Percentiles rank a stretch among this genome's conserved stretches.
These are phyloP conservation scores for Adansonia gregorii DNA, from an alignment of 441 rosid species.

Conservation along the genomic window DNA sequence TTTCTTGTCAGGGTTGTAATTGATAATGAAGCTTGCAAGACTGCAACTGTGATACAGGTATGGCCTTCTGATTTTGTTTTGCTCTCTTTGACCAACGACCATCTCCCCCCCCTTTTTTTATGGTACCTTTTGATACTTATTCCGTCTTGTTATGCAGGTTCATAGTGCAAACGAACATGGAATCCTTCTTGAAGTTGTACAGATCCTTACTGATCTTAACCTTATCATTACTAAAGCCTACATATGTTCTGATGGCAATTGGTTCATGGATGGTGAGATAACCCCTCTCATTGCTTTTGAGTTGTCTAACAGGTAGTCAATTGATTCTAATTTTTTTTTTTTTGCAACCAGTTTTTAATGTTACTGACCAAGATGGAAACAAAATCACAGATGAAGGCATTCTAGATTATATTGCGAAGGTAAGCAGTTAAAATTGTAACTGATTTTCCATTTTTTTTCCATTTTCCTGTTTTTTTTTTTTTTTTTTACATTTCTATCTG, in stretches of 20 bases:
- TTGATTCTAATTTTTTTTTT: constrained; percentile 27
- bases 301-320: neutral
- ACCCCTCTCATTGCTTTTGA: neutral
- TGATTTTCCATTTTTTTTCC: neutral
- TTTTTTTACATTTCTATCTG: neutral
- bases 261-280: constrained; percentile 95
- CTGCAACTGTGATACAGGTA: constrained; percentile 82
- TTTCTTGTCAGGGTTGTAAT: constrained; percentile 63
- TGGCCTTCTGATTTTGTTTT: constrained; percentile 10
- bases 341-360: constrained; percentile 64
- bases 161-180: constrained; percentile 92
- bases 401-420: constrained; percentile 78
- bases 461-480: neutral
- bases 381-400: constrained; percentile 72
- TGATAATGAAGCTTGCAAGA: constrained; percentile 83
- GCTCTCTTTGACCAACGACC: neutral
- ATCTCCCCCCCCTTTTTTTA: constrained; percentile 1
- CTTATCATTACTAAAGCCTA: constrained; percentile 81
- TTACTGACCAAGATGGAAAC: constrained; percentile 81
- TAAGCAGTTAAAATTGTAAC: constrained; percentile 30
- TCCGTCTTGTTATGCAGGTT: constrained; percentile 48
- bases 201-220: constrained; percentile 88
- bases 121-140: constrained; percentile 25
- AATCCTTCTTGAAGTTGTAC: constrained; percentile 92
- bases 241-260: constrained; percentile 91